Evolutionary conservation across 441 rosid species (phyloP), one percentile per base, ranked within the genome.

Genomic region (Mallotus repandus): DNA sequence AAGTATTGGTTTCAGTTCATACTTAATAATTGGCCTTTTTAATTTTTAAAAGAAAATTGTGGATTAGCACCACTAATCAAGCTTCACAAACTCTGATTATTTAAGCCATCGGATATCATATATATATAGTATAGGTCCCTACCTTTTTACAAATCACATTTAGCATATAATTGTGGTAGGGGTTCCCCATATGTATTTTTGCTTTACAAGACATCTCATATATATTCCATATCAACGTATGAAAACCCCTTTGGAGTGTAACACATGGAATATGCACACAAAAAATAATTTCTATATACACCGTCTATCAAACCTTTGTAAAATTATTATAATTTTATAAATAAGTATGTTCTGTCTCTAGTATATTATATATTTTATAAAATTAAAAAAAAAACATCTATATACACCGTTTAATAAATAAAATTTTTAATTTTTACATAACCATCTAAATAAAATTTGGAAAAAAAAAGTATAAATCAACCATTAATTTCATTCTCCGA

Each of bases 401-500:
- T 3, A 38, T 6, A 38, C 7, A 38, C 7, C 41, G 41, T 38
- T 2, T 38, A 38, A 38, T 38, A 5, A 38, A 3, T 38, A 38
- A 38, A 38, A 38, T 3, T 38, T 4, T 4, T 38, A 38, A 38
- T 38, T 38, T 4, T 38, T 38, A 0, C 41, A 38, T 7, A 38
- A 38, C 41, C 41, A 38, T 6, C 41, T 4, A 38, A 4, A 38
- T 38, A 7, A 25, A 38, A 32, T 45, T 13, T 55, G n/a, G n/a
- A 16, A 54, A 4, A 13, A 1, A 1, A 55, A 57, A 3, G 19
- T 11, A 78, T 57, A 43, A 38, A 38, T 38, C 22, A 10, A 57
- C 9, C 16, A n/a, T 11, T 43, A 41, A 19, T 13, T 48, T 29
- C 32, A 29, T 29, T 5, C 54, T 60, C 86, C 84, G 69, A 77